A percentile compares a stretch with the other conserved stretches of the same genome.
phyloP scores from a whole-genome alignment of 495 filamentous ascomycete species.

The Cercophora newfieldiana region DNA sequence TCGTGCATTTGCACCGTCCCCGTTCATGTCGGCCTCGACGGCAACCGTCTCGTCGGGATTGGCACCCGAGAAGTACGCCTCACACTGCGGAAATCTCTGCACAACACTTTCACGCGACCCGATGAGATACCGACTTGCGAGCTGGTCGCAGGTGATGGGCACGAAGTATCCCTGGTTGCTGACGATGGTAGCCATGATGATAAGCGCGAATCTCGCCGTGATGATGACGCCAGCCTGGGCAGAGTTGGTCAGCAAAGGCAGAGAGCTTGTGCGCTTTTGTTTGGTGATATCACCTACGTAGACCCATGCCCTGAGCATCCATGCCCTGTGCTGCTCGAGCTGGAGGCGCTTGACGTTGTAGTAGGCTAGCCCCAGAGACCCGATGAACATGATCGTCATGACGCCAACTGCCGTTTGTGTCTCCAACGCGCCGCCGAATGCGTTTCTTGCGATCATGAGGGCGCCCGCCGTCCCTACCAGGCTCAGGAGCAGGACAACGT shows the following conservation, averaged over 20 bases:
- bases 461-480: slow-evolving; percentile 43
- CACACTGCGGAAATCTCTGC: slow-evolving; percentile 29
- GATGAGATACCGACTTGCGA: background rate
- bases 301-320: slow-evolving; percentile 56
- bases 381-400: slow-evolving; percentile 40
- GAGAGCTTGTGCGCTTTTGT: background rate
- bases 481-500: slow-evolving; percentile 47
- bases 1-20: slow-evolving; percentile 21
- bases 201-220: slow-evolving; percentile 42
- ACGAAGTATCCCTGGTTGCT: background rate
- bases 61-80: slow-evolving; percentile 23
- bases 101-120: background rate
- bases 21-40: slow-evolving; percentile 28
- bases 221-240: slow-evolving; percentile 46
- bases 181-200: background rate
- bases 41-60: slow-evolving; percentile 30
- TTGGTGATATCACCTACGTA: too few species aligned
- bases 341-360: slow-evolving; percentile 55
- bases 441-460: slow-evolving; percentile 44
- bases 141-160: background rate
- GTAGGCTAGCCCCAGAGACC: slow-evolving; percentile 40
- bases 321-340: slow-evolving; percentile 58
- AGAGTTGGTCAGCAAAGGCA: too few species aligned
- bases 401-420: slow-evolving; percentile 40
- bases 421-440: slow-evolving; percentile 47